Evolutionary conservation across 169 alveolate genomes (phyloP).

Genomic region (Cryptosporidium felis): DNA sequence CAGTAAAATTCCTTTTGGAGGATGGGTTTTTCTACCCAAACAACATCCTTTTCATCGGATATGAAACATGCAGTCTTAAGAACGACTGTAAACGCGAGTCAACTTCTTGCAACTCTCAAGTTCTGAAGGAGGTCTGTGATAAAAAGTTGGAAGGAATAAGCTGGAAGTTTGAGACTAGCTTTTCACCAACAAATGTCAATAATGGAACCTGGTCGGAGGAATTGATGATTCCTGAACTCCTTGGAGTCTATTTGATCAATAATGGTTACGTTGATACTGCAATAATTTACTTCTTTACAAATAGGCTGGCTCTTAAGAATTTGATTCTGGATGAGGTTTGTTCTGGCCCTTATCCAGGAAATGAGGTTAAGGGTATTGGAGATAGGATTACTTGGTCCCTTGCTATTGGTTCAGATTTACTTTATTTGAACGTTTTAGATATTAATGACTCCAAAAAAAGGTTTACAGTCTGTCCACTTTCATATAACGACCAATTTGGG

Average conservation of each 20-base stretch:
- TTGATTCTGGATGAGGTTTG: neutral
- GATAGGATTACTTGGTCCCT: conserved; percentile 24
- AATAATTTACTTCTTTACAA: neutral
- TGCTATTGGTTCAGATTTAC: conserved; percentile 2
- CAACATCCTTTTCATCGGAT: neutral
- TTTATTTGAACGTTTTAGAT: neutral
- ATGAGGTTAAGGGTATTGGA: neutral
- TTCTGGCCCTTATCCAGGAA: conserved; percentile 37
- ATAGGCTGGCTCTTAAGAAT: conserved; percentile 19
- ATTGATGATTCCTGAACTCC: neutral
- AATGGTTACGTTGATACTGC: neutral
- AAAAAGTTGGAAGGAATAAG: neutral
- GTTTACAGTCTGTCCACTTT: conserved; percentile 22
- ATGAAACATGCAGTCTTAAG: conserved; percentile 22
- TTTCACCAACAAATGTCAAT: conserved; percentile 8
- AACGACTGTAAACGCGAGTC: neutral
- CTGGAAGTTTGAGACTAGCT: conserved; percentile 6
- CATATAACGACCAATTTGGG: neutral
- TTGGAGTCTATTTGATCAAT: conserved; percentile 1
- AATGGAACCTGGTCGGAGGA: conserved; percentile 42
- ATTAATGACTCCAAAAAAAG: neutral
- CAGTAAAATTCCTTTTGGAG: neutral
- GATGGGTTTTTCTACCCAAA: neutral
- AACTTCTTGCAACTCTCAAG: conserved; percentile 25
- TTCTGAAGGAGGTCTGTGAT: conserved; percentile 2